phyloP scores from a whole-genome alignment of 2,329 filamentous ascomycete genomes.

The Colletotrichum scovillei region DNA sequence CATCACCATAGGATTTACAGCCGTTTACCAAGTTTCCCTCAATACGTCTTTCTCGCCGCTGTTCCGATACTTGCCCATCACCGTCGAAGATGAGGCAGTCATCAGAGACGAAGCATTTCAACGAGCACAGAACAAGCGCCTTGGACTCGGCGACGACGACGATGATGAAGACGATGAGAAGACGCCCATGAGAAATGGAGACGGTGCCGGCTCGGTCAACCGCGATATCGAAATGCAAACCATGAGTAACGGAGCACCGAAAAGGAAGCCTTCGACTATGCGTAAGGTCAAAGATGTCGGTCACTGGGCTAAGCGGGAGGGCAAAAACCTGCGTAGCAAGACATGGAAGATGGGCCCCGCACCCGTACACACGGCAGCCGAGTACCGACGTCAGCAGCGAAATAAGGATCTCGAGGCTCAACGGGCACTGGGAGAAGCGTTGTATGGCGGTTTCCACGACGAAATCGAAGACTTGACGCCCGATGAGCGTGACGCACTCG shows the following conservation, averaged over 20 bases:
- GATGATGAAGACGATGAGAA: slow-evolving; percentile 60
- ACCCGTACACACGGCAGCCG: slow-evolving; percentile 54
- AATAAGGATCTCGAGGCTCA: slow-evolving; percentile 78
- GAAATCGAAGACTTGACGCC: slow-evolving; percentile 95
- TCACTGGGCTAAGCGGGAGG: slow-evolving; percentile 60
- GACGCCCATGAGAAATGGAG: slow-evolving; percentile 53
- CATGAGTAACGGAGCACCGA: slow-evolving; percentile 42
- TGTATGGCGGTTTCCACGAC: slow-evolving; percentile 90
- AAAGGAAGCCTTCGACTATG: slow-evolving; percentile 51
- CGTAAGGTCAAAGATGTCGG: slow-evolving; percentile 61
- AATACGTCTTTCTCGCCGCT: slow-evolving; percentile 88
- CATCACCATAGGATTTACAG: slow-evolving; percentile 75
- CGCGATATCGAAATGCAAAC: slow-evolving; percentile 50
- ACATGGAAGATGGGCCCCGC: slow-evolving; percentile 51
- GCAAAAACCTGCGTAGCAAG: slow-evolving; percentile 59
- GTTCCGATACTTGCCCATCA: slow-evolving; percentile 91
- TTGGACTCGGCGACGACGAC: slow-evolving; percentile 69
- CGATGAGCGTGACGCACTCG: slow-evolving; percentile 86
- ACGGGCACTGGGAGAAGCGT: slow-evolving; percentile 78
- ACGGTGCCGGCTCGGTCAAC: slow-evolving; percentile 33
- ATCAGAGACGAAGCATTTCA: slow-evolving; percentile 91
- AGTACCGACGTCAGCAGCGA: slow-evolving; percentile 61
- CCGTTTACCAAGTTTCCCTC: slow-evolving; percentile 81
- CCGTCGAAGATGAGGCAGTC: slow-evolving; percentile 93
- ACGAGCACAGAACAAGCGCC: slow-evolving; percentile 76